These are phyloP conservation scores for Saturnispora mendoncae DNA, from an alignment of 805 yeast genomes.

Conservation along the genomic window DNA sequence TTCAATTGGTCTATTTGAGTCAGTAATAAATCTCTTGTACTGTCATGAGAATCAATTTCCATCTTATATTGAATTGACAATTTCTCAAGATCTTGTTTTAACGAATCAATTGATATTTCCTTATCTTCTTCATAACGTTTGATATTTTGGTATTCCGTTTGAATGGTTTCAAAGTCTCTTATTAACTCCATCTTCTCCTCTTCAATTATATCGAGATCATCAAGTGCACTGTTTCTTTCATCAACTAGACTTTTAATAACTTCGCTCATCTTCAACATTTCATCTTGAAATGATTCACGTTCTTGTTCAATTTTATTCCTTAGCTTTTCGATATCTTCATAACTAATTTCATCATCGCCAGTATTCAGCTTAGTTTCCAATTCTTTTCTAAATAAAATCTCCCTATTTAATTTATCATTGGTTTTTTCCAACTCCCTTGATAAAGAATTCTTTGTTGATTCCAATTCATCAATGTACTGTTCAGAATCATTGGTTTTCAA, in stretches of 20 bases:
- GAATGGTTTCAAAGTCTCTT: slow-evolving; percentile 29
- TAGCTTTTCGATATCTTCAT: slow-evolving; percentile 8
- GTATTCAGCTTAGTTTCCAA: neutral
- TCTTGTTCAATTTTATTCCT: slow-evolving; percentile 9
- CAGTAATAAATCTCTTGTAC: slow-evolving; percentile 15
- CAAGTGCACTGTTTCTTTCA: slow-evolving; percentile 23
- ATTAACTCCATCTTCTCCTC: slow-evolving; percentile 30
- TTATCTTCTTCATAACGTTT: slow-evolving; percentile 1
- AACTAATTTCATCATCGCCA: neutral
- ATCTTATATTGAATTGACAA: slow-evolving; percentile 29
- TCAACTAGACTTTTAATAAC: slow-evolving; percentile 12
- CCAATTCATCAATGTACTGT: slow-evolving; percentile 26
- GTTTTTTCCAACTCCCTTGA: slow-evolving; percentile 7
- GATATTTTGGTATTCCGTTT: slow-evolving; percentile 16
- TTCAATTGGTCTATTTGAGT: slow-evolving; percentile 14
- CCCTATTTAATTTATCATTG: slow-evolving; percentile 4
- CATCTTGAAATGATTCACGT: slow-evolving; percentile 7
- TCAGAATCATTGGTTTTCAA: slow-evolving; percentile 17
- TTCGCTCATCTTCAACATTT: slow-evolving; percentile 21
- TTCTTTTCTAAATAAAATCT: slow-evolving; percentile 2
- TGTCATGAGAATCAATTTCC: slow-evolving; percentile 19
- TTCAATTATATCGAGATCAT: slow-evolving; percentile 31
- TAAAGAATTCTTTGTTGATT: slow-evolving; percentile 16
- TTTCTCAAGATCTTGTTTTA: slow-evolving; percentile 32
- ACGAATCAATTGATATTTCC: neutral